A percentile compares a stretch with the other conserved stretches of the same genome.
These are phyloP conservation scores for Ceraceosorus bombacis DNA, from an alignment of 1,284 basidiomycete species.

Conservation along the genomic window DNA sequence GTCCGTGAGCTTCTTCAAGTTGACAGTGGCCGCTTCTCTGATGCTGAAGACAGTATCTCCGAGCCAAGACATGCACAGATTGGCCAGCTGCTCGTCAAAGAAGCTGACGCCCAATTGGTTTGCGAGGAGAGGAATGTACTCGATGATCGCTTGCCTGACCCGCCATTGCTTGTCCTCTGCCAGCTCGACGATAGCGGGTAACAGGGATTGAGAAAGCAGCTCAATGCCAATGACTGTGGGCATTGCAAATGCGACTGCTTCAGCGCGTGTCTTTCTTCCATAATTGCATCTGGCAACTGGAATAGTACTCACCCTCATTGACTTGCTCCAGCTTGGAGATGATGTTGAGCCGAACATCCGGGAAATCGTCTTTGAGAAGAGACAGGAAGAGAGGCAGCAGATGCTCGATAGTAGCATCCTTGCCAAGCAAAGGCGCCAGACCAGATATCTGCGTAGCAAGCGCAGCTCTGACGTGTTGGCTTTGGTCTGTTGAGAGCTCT, in stretches of 20 bases:
- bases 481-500: constrained; percentile 84
- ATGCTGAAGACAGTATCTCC: constrained; percentile 98
- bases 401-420: constrained; percentile 90
- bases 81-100: constrained; percentile 95
- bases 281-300: not conserved
- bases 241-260: not conserved
- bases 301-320: constrained; percentile 64
- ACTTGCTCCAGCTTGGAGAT: constrained; percentile 98
- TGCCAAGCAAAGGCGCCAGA: constrained; percentile 88
- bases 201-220: constrained; percentile 83
- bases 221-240: constrained; percentile 91
- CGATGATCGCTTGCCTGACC: constrained; percentile 98
- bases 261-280: not conserved
- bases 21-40: constrained; percentile 91
- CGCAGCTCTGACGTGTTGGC: constrained; percentile 94
- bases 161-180: constrained; percentile 99
- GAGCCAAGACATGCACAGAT: constrained; percentile 98
- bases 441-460: constrained; percentile 95
- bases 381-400: constrained; percentile 94
- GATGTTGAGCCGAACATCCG: constrained; percentile 93
- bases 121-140: constrained; percentile 92
- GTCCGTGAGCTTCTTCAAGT: constrained; percentile 93
- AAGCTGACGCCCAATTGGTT: constrained; percentile 93
- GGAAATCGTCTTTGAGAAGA: constrained; percentile 96
- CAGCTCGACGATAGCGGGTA: constrained; percentile 94